Conservation (phyloP, 164 flowering plant species). For the Liquidambar formosana region DNA sequence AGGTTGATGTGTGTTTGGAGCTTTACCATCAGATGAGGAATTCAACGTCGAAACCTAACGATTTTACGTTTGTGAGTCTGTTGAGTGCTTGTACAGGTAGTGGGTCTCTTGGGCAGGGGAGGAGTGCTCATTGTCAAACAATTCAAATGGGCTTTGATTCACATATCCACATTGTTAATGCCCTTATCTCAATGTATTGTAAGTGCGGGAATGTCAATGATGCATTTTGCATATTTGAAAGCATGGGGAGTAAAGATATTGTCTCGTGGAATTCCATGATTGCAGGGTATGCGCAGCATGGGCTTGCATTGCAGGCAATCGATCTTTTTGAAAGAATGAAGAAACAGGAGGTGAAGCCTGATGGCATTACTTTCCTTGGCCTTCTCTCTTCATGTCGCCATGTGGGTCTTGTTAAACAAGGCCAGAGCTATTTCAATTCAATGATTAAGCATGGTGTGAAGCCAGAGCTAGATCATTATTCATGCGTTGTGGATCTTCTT, state of each 20-base stretch:
- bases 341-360: conserved; percentile 37
- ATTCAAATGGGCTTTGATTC: conserved; percentile 55
- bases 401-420: conserved; percentile 57
- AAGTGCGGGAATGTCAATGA: conserved; percentile 63
- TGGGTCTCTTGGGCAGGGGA: conserved; percentile 63
- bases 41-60: conserved; percentile 45
- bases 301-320: conserved; percentile 49
- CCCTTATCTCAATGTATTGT: conserved; percentile 67
- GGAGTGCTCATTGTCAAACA: conserved; percentile 52
- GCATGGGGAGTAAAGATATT: conserved; percentile 38
- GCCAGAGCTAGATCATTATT: conserved; percentile 62
- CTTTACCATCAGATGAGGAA: conserved; percentile 48
- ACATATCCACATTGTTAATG: conserved; percentile 44
- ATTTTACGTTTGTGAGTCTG: conserved; percentile 50
- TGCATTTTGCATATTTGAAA: conserved; percentile 41
- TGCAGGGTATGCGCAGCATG: conserved; percentile 59
- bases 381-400: conserved; percentile 73
- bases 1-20: conserved; percentile 40
- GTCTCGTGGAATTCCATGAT: conserved; percentile 82
- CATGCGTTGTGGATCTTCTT: conserved; percentile 67
- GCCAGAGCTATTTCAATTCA: conserved; percentile 42
- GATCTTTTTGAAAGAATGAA: conserved; percentile 47
- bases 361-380: conserved; percentile 60
- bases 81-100: conserved; percentile 55
- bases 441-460: conserved; percentile 51